A percentile compares a stretch with the other conserved stretches of the same genome.
phyloP scores from a whole-genome alignment of 306 rosid species.

The Luffa acutangula region DNA sequence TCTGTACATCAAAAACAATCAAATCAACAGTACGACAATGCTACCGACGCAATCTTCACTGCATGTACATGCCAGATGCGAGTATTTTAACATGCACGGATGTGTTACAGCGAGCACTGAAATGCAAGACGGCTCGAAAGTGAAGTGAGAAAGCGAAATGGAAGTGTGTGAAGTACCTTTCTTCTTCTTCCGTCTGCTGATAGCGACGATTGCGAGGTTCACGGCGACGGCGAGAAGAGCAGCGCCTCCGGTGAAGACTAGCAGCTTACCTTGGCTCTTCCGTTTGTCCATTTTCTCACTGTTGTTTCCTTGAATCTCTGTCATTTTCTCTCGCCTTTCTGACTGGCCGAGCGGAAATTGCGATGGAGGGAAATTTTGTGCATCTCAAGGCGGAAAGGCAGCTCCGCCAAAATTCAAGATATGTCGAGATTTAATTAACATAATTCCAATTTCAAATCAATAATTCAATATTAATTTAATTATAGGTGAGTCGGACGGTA shows the following conservation, averaged over 20 bases:
- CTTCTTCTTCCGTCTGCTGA: conserved; percentile 45
- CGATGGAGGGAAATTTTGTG: conserved; percentile 43
- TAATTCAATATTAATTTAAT: neutral
- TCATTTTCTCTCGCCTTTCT: conserved; percentile 36
- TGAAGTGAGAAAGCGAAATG: neutral
- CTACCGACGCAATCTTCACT: neutral
- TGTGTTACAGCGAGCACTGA: neutral
- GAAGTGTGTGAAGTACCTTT: conserved; percentile 32
- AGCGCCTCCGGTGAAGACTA: conserved; percentile 70
- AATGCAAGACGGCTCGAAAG: conserved; percentile 3
- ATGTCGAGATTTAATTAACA: neutral
- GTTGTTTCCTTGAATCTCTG: conserved; percentile 34
- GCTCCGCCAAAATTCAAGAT: conserved; percentile 6
- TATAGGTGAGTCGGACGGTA: neutral
- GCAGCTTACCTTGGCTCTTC: conserved; percentile 26
- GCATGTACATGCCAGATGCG: neutral
- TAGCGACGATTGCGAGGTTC: conserved; percentile 51
- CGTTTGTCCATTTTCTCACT: conserved; percentile 41
- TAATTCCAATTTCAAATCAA: neutral
- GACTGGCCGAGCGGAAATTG: conserved; percentile 30
- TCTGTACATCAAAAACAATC: conserved; percentile 24
- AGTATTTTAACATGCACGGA: neutral
- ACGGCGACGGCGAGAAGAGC: conserved; percentile 61
- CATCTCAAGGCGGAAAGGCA: conserved; percentile 22
- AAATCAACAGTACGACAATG: neutral